Conservation (phyloP, 495 filamentous ascomycete species). For the Aspergillus conjunctus region DNA sequence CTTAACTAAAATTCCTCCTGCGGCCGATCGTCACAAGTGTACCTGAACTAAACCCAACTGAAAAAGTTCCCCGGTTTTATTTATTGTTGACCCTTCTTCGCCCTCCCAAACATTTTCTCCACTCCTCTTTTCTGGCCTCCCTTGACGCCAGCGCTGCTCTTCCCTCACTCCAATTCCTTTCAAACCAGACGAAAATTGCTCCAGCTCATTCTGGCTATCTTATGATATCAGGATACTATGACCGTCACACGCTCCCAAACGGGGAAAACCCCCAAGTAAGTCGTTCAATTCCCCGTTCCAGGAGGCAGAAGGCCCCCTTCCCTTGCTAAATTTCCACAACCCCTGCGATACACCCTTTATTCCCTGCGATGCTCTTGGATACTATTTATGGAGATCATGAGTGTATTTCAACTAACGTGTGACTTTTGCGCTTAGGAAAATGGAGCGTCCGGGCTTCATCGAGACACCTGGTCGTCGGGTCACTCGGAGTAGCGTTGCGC, state of each 20-base stretch:
- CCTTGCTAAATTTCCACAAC: slow-evolving; percentile 8
- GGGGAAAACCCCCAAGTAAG: slow-evolving; percentile 54
- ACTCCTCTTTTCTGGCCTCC: slow-evolving; percentile 16
- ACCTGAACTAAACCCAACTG: not conserved
- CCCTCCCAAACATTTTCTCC: slow-evolving; percentile 18
- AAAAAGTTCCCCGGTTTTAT: slow-evolving; percentile 15
- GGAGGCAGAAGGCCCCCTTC: slow-evolving; percentile 19
- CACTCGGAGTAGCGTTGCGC: slow-evolving; percentile 45
- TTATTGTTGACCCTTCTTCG: slow-evolving; percentile 17
- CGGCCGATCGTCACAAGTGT: slow-evolving; percentile 5
- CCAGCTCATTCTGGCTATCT: slow-evolving; percentile 11
- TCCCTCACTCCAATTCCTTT: slow-evolving; percentile 15
- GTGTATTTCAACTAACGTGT: slow-evolving; percentile 6
- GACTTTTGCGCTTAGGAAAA: slow-evolving; percentile 46
- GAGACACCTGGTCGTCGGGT: slow-evolving; percentile 56
- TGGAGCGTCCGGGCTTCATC: slow-evolving; percentile 57
- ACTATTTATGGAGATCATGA: not conserved
- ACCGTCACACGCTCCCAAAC: slow-evolving; percentile 53
- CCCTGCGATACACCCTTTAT: not conserved
- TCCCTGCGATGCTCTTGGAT: not conserved
- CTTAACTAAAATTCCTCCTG: slow-evolving; percentile 10
- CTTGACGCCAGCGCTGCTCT: slow-evolving; percentile 20
- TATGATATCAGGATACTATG: slow-evolving; percentile 40
- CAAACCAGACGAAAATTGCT: not conserved
- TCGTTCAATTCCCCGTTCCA: slow-evolving; percentile 24